phyloP scores from a whole-genome alignment of 306 rosid genomes.

The Ammopiptanthus mongolicus region DNA sequence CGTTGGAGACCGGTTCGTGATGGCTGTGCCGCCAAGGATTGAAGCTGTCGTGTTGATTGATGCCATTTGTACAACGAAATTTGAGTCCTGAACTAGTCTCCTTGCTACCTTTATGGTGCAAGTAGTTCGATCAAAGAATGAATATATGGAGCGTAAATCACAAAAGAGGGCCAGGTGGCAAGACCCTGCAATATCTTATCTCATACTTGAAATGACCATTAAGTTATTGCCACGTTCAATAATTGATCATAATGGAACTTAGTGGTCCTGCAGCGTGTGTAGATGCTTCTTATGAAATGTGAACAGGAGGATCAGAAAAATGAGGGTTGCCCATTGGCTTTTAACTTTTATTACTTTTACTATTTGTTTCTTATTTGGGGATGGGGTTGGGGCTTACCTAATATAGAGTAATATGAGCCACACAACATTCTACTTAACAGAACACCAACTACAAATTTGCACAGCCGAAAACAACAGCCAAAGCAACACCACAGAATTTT shows the following conservation, averaged over 20 bases:
- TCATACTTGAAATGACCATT: constrained; percentile 11
- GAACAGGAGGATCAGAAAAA: background rate
- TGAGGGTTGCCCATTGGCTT: background rate
- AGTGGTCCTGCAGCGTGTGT: background rate
- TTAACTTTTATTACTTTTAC: background rate
- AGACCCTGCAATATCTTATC: constrained; percentile 35
- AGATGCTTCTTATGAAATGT: constrained; percentile 5
- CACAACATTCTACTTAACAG: background rate
- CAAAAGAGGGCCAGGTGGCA: background rate
- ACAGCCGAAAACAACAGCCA: background rate
- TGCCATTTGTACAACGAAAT: constrained; percentile 27
- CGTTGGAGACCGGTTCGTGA: background rate
- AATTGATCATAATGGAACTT: constrained; percentile 7
- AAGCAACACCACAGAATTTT: background rate
- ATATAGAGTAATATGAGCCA: background rate
- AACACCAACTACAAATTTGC: background rate
- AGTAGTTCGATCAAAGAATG: background rate
- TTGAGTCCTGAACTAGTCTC: background rate
- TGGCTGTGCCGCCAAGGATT: constrained; percentile 9
- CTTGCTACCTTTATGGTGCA: background rate
- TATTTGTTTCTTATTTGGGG: background rate
- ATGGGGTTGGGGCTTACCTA: background rate
- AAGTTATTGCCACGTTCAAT: constrained; percentile 21
- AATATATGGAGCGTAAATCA: constrained; percentile 12
- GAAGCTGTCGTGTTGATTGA: constrained; percentile 45